Conservation (phyloP, 352 stramenopile species). For the Globisporangium okanoganense region DNA sequence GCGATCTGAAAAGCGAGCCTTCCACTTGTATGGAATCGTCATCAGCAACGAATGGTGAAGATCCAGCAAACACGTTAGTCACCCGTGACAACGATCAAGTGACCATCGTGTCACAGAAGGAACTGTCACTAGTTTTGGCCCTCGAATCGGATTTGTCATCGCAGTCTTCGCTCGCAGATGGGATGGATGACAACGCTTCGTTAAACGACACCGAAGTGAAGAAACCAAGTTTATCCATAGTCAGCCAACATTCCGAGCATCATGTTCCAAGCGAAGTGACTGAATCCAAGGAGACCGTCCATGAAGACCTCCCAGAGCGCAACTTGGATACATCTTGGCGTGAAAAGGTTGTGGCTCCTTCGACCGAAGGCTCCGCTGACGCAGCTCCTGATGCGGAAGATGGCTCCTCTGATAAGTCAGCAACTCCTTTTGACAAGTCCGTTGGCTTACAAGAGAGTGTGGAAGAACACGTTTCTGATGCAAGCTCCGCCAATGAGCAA, state of each 20-base stretch:
- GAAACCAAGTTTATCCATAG: not conserved
- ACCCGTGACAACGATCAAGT: not conserved
- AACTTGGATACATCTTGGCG: not conserved
- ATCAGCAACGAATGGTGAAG: not conserved
- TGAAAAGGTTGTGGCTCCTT: not conserved
- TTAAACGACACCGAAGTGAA: not conserved
- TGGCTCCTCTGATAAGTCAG: not conserved
- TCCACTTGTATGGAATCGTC: not conserved
- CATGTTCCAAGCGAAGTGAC: not conserved
- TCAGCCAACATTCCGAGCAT: not conserved
- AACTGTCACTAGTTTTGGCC: not conserved
- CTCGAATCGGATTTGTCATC: not conserved
- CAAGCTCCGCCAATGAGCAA: not conserved
- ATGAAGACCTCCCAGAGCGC: not conserved
- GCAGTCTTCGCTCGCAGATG: not conserved
- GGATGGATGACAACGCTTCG: not conserved
- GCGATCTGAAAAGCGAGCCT: not conserved
- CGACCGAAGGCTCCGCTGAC: not conserved
- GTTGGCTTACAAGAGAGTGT: not conserved
- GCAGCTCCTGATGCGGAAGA: not conserved
- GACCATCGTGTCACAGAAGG: not conserved
- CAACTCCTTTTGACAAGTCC: not conserved
- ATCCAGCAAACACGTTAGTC: not conserved
- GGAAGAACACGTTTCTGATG: not conserved
- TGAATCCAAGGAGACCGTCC: not conserved